Conservation (phyloP, 805 yeast genomes). For the Candida fluviatilis region DNA sequence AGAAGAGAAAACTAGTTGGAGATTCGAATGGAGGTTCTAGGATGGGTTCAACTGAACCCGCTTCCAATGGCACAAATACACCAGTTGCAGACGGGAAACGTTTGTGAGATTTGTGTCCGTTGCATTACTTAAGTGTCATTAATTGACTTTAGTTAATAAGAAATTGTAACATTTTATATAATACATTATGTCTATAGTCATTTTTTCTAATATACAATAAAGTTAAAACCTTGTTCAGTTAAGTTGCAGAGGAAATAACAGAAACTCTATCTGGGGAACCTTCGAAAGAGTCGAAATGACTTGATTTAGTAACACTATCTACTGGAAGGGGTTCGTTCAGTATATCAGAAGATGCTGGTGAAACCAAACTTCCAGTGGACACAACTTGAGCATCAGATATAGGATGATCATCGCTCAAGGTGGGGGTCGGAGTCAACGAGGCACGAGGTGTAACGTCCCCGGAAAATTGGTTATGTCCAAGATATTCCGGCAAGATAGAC, state of each 20-base stretch:
- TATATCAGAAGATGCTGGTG: background rate
- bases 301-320: background rate
- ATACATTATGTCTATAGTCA: background rate
- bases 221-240: too few species aligned
- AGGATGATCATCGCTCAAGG: background rate
- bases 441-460: constrained; percentile 1
- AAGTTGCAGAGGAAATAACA: background rate
- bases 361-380: background rate
- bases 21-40: constrained; percentile 26
- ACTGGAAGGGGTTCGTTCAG: background rate
- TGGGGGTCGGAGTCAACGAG: constrained; percentile 3
- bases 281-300: background rate
- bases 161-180: too few species aligned
- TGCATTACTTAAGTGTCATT: too few species aligned
- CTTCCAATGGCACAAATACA: constrained; percentile 1
- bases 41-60: constrained; percentile 34
- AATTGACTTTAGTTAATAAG: too few species aligned
- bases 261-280: background rate
- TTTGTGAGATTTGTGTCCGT: background rate
- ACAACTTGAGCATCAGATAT: background rate
- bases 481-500: constrained; percentile 31
- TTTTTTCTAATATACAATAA: too few species aligned
- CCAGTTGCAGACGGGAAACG: background rate
- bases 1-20: constrained; percentile 36
- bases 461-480: constrained; percentile 7